Base-by-base conservation (phyloP, 2,329 filamentous ascomycete genomes). In the Alternaria sp. region DNA sequence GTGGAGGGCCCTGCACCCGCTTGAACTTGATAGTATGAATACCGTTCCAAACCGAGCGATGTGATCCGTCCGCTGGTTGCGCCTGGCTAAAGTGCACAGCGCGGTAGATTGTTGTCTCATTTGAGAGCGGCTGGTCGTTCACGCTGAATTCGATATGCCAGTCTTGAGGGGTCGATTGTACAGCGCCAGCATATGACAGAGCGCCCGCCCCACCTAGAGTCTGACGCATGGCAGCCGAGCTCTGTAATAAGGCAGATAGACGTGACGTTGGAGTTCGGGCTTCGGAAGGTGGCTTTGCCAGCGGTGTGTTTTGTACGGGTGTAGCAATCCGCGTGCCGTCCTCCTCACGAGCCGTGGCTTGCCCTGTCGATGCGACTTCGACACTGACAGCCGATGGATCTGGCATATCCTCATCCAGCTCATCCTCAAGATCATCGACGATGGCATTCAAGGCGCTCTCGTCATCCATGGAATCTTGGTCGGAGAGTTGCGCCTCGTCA, bases 61-160 rank as follows among this genome's bases (percentile, higher is more conserved):
- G 88, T 10, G 88, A 82, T 11, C 90, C 85, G 60, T 96, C 93
- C 19, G 91, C 87, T 11, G 85, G 77, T 52, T 86, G 82, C 13
- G 84, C 80, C 62, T 87, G 85, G 82, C 86, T 88, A 75, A 89
- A 91, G 74, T 97, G 93, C 9, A 98, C 93, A 30, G 96, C 96
- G 51, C 95, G 91, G 75, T 98, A 99, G 59, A 99, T 95, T 0
- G 96, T 99, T 1, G 93, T 97, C 72, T 98, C 94, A 70, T 94
- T 96, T 0, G 92, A 86, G 62, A 99, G 91, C 2, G 91, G 87
- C 77, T 93, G 93, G 57, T 87, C 91, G 67, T 96, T 91, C 54
- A 98, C 87, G 69, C 89, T 94, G 81, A 99, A 99, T 75, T 98
- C 93, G 64, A 99, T 93, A 74, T 99, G 95, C 96, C 96, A 99